A percentile compares a stretch with the other conserved stretches of the same genome.
These are phyloP conservation scores for Asterella californica DNA, from an alignment of 225 moss, liverwort and hornwort species.

Conservation along the genomic window DNA sequence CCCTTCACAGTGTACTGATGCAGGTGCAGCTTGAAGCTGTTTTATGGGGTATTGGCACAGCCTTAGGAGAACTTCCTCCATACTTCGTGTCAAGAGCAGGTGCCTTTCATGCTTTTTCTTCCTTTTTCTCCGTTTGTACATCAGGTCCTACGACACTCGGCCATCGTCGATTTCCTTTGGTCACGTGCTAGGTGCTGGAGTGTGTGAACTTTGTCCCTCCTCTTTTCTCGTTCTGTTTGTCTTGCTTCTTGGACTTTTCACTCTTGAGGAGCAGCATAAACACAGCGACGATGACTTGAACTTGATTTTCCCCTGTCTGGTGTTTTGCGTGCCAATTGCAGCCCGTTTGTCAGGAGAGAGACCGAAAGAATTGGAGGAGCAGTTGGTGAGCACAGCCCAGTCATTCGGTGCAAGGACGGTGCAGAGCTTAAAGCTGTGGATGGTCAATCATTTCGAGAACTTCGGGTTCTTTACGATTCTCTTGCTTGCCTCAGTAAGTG, in stretches of 20 bases:
- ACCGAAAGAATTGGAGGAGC: slow-evolving; percentile 71
- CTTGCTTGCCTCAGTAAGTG: slow-evolving; percentile 66
- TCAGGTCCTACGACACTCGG: background rate
- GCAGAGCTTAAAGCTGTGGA: slow-evolving; percentile 76
- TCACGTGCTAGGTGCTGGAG: too few relatives aligned
- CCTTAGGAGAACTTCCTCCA: slow-evolving; percentile 91
- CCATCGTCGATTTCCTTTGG: background rate
- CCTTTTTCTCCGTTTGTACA: background rate
- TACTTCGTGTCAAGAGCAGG: slow-evolving; percentile 82
- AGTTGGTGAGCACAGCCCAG: slow-evolving; percentile 53
- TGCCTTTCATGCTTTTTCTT: background rate
- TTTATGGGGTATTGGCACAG: slow-evolving; percentile 86
- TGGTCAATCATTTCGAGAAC: slow-evolving; percentile 58
- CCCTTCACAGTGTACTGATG: slow-evolving; percentile 60
- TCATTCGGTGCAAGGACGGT: slow-evolving; percentile 48
- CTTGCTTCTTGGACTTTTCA: background rate
- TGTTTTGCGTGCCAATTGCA: slow-evolving; percentile 10
- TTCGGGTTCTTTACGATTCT: slow-evolving; percentile 87
- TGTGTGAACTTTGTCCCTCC: too few relatives aligned
- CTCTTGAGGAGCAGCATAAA: background rate
- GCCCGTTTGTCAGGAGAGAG: slow-evolving; percentile 82
- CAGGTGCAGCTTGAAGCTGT: slow-evolving; percentile 86
- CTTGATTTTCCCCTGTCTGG: background rate
- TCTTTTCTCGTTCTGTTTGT: background rate
- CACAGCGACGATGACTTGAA: background rate